Base-by-base conservation (phyloP, 2,329 filamentous ascomycete species). In the Pseudocercospora pini-densiflorae region DNA sequence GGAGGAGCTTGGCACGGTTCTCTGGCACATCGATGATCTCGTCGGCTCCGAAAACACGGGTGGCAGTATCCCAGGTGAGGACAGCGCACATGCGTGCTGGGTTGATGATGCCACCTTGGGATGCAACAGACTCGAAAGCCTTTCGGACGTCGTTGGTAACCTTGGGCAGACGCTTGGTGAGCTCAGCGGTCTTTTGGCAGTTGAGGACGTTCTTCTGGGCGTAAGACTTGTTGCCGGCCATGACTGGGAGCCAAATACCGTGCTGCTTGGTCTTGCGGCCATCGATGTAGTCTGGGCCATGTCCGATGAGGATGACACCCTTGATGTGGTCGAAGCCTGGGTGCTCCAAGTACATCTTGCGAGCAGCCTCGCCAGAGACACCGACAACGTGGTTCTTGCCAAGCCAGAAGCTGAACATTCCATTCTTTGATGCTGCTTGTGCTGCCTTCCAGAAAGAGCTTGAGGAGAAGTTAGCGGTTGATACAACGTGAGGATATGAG, bases 331-430 rank as follows among this genome's bases (percentile, higher is more conserved):
- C 59, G 10, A 70, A 31, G 19, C 19, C 21, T 3, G 62, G 62
- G 31, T 69, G 36, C 31, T 67, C 67, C 10, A 66, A 31, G 43
- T 63, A 63, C 62, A 67, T 65, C 36, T 66, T 68, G 36, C 66
- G 66, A 59, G 66, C 63, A 29, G 53, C 49, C 24, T 40, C 27
- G 24, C 66, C 66, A 33, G 61, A 62, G 27, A 68, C 47, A 23
- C 66, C 66, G 9, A 68, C 57, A 29, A 68, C 49, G 57, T 66
- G 66, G 36, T 49, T 59, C 40, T 62, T 66, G 60, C 66, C 66
- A 23, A 63, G 61, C 63, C 66, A 65, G 51, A 68, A 68, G 57
- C 63, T 66, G 57, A 68, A 68, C 29, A 65, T 65, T 19, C 66
- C 66, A n/a, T 55, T 63, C 51, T 60, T 62, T 8, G 65, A 68